These are phyloP conservation scores for Phaeosphaeria sp. DNA, from an alignment of 2,329 filamentous ascomycete genomes.

Conservation along the genomic window DNA sequence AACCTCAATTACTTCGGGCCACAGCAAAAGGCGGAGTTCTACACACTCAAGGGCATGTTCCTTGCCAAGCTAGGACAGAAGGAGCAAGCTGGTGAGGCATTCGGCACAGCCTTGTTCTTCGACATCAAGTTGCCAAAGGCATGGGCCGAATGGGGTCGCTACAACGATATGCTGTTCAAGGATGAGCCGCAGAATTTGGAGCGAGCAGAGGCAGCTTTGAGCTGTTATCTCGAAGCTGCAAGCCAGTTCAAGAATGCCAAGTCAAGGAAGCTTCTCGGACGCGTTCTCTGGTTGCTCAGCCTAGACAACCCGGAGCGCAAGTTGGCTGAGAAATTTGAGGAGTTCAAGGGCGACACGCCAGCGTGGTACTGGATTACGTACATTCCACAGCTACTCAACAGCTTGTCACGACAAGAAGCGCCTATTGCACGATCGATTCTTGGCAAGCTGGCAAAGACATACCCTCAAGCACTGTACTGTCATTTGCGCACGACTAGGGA, in stretches of 20 bases:
- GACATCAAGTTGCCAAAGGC: constrained; percentile 95
- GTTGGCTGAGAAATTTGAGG: constrained; percentile 86
- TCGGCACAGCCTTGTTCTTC: constrained; percentile 93
- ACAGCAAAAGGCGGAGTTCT: constrained; percentile 97
- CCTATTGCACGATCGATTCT: constrained; percentile 85
- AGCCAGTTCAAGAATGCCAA: constrained; percentile 98
- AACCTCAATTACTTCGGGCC: constrained; percentile 98
- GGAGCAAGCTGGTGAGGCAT: constrained; percentile 90
- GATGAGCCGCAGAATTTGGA: constrained; percentile 82
- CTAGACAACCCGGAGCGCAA: constrained; percentile 86
- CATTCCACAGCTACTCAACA: constrained; percentile 93
- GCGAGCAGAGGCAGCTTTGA: constrained; percentile 88
- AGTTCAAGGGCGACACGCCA: constrained; percentile 95
- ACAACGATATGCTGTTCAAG: constrained; percentile 96
- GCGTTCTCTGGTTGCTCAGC: constrained; percentile 94
- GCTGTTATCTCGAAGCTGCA: constrained; percentile 94
- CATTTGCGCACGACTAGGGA: constrained; percentile 91
- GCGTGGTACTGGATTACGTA: constrained; percentile 99
- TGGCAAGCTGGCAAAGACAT: constrained; percentile 91
- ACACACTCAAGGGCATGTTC: constrained; percentile 99
- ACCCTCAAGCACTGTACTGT: constrained; percentile 94
- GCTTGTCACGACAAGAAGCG: constrained; percentile 89
- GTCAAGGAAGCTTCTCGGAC: constrained; percentile 88
- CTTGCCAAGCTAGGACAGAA: constrained; percentile 90
- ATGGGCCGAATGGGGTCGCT: constrained; percentile 99